Percentiles rank a stretch among this genome's conserved stretches.
Evolutionary conservation across 2,329 filamentous ascomycete genomes (phyloP).

Genomic region (Volutella citrinella): DNA sequence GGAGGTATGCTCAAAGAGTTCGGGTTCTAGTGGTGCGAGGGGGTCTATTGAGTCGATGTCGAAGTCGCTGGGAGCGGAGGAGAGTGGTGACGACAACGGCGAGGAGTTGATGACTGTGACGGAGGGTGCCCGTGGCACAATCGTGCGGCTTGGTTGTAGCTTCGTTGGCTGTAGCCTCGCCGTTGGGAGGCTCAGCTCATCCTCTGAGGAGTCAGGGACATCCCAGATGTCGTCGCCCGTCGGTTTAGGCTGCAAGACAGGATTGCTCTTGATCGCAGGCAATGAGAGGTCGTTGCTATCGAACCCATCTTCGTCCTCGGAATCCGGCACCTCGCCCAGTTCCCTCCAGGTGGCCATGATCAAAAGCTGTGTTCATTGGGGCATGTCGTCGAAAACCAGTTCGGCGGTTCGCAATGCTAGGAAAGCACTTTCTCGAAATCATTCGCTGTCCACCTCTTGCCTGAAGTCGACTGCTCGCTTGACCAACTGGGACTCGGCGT

Average conservation of each 20-base stretch:
- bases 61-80: slow-evolving; percentile 29
- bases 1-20: too few relatives aligned
- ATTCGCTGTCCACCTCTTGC: too few relatives aligned
- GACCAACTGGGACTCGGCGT: slow-evolving; percentile 7
- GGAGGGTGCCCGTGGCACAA: slow-evolving; percentile 6
- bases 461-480: neutral
- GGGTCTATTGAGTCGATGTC: slow-evolving; percentile 20
- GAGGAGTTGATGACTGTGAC: slow-evolving; percentile 5
- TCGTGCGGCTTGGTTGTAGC: slow-evolving; percentile 4
- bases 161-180: too few relatives aligned
- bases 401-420: too few relatives aligned
- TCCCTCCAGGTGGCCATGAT: slow-evolving; percentile 49
- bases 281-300: slow-evolving; percentile 32
- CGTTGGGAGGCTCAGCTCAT: too few relatives aligned
- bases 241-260: slow-evolving; percentile 3
- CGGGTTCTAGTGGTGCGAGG: too few relatives aligned
- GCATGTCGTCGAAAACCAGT: slow-evolving; percentile 6
- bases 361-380: slow-evolving; percentile 24
- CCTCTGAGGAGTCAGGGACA: slow-evolving; percentile 31
- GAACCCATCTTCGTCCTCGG: slow-evolving; percentile 45
- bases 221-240: slow-evolving; percentile 32
- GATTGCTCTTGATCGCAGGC: too few relatives aligned
- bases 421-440: too few relatives aligned
- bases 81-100: slow-evolving; percentile 33
- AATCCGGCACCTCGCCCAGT: slow-evolving; percentile 49